Percentiles rank a stretch among this genome's conserved stretches.
These are phyloP conservation scores for Alisma plantagoaquatica DNA, from an alignment of 106 monocot species.

Conservation along the genomic window DNA sequence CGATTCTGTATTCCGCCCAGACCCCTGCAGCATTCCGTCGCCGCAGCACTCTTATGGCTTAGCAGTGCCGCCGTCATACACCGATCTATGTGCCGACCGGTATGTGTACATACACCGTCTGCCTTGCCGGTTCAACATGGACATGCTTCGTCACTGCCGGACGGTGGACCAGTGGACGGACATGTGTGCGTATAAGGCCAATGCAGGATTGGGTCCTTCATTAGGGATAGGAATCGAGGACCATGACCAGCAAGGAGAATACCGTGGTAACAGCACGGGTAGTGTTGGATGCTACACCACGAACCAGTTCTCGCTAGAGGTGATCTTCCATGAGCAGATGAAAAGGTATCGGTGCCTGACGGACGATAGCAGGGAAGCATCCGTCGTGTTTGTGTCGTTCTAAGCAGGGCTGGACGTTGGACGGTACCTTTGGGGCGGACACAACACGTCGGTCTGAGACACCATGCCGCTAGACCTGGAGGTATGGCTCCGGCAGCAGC, in stretches of 20 bases:
- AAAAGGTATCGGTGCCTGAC: slow-evolving; percentile 19
- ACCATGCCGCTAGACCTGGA: slow-evolving; percentile 10
- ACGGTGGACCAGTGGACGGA: slow-evolving; percentile 24
- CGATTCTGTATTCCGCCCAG: no score
- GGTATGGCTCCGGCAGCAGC: slow-evolving; percentile 15
- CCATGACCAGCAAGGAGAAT: background rate
- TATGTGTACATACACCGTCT: slow-evolving; percentile 40
- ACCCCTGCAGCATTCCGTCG: no score
- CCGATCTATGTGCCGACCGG: slow-evolving; percentile 13
- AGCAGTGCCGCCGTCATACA: no score
- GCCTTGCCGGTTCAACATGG: slow-evolving; percentile 28
- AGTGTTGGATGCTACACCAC: slow-evolving; percentile 20
- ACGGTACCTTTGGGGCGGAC: slow-evolving; percentile 5
- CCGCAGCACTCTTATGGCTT: no score
- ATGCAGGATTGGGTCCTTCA: slow-evolving; percentile 25
- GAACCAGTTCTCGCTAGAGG: slow-evolving; percentile 29
- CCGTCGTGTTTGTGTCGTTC: slow-evolving; percentile 1
- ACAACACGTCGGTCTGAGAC: background rate
- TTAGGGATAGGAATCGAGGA: no score
- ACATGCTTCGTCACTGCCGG: slow-evolving; percentile 21
- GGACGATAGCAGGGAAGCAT: background rate
- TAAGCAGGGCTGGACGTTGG: slow-evolving; percentile 5
- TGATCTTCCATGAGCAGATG: slow-evolving; percentile 34
- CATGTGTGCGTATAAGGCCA: slow-evolving; percentile 25
- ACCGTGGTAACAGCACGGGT: background rate